Conservation (phyloP, 257 asterid species). For the Nicotiana noctiflora region DNA sequence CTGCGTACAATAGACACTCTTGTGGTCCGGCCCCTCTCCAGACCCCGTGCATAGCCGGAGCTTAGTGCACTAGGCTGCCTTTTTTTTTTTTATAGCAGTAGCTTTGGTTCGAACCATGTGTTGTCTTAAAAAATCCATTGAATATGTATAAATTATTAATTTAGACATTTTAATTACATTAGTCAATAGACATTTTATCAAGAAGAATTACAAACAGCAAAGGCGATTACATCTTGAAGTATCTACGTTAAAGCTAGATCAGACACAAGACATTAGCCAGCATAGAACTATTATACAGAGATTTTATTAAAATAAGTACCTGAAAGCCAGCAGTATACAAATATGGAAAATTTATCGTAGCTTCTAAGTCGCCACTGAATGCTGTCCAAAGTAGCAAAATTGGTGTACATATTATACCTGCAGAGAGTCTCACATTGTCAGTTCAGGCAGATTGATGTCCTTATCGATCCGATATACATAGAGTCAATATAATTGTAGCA, state of each 20-base stretch:
- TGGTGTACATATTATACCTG: constrained; percentile 15
- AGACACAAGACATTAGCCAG: background rate
- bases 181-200: background rate
- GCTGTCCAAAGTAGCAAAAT: constrained; percentile 13
- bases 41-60: too few species aligned
- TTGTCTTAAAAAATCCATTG: too few species aligned
- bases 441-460: background rate
- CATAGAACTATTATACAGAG: background rate
- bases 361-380: constrained; percentile 6
- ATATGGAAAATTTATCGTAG: constrained; percentile 3
- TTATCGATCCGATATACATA: background rate
- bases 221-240: background rate
- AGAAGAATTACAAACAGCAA: background rate
- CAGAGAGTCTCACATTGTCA: background rate
- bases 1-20: too few species aligned
- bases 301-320: background rate
- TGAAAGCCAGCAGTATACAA: constrained; percentile 12
- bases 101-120: too few species aligned
- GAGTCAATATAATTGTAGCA: background rate
- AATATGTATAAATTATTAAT: too few species aligned
- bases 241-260: background rate
- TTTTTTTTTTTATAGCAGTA: too few species aligned
- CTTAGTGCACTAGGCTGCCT: too few species aligned
- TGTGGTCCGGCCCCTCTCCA: too few species aligned
- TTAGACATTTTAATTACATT: background rate